Conservation (phyloP, 805 yeast species). For the Teunomyces stri region DNA sequence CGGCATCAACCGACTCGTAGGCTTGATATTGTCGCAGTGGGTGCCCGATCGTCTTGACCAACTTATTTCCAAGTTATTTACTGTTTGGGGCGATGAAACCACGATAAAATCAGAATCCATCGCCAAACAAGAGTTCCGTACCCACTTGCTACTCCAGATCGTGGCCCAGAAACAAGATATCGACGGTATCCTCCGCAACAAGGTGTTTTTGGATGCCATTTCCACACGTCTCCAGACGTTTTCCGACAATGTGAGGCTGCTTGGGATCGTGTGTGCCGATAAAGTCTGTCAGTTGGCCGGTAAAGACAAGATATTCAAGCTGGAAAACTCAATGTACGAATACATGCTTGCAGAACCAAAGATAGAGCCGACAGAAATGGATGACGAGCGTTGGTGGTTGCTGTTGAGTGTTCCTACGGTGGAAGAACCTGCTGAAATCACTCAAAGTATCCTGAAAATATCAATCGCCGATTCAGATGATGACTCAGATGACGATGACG, state of each 20-base stretch:
- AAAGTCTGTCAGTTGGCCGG: constrained; percentile 33
- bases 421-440: constrained; percentile 2
- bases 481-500: constrained; percentile 53
- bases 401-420: background rate
- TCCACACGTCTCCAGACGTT: constrained; percentile 53
- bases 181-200: constrained; percentile 29
- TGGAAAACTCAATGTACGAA: constrained; percentile 14
- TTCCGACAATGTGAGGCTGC: constrained; percentile 41
- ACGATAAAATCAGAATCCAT: constrained; percentile 40
- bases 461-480: constrained; percentile 38
- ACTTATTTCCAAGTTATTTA: constrained; percentile 6
- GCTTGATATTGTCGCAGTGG: constrained; percentile 10
- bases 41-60: constrained; percentile 4
- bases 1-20: constrained; percentile 15
- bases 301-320: constrained; percentile 29
- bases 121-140: constrained; percentile 44
- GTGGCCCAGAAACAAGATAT: constrained; percentile 18
- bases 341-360: background rate
- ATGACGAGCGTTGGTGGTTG: constrained; percentile 6
- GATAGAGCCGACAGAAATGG: background rate
- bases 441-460: background rate
- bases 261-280: constrained; percentile 62
- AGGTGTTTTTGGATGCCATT: constrained; percentile 48
- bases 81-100: constrained; percentile 29
- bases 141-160: constrained; percentile 46